Percentiles rank a stretch among this genome's conserved stretches.
phyloP scores from a whole-genome alignment of 1,284 basidiomycete genomes.

The Cutaneotrichosporon sp. region DNA sequence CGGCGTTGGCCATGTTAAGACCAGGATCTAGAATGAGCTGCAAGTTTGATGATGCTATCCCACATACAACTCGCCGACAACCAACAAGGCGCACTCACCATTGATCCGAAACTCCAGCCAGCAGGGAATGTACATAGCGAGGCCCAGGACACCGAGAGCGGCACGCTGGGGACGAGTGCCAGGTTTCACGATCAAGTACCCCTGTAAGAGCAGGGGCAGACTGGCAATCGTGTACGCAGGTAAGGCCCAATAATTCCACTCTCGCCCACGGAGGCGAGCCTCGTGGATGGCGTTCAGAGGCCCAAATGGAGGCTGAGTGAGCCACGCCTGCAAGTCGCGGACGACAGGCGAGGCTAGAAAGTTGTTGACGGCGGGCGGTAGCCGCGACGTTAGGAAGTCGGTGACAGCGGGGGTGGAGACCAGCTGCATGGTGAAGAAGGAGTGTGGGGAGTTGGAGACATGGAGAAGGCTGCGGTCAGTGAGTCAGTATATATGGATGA shows the following conservation, averaged over 20 bases:
- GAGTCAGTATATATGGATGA: not conserved
- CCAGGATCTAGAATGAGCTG: not conserved
- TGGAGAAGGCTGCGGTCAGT: not conserved
- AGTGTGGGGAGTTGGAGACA: not conserved
- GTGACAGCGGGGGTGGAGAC: not conserved
- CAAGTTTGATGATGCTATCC: not conserved
- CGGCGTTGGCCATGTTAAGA: not conserved
- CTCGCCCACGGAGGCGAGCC: not conserved
- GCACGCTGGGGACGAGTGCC: not conserved
- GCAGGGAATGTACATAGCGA: not conserved
- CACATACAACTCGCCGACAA: not conserved
- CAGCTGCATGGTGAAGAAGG: not conserved
- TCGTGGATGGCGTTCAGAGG: constrained; percentile 14
- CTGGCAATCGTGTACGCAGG: not conserved
- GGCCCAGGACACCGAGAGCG: not conserved
- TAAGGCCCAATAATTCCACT: not conserved
- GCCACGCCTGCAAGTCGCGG: not conserved
- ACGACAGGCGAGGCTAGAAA: not conserved
- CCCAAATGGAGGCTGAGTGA: constrained; percentile 9
- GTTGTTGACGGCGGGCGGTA: not conserved
- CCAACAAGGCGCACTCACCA: not conserved
- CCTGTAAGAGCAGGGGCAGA: not conserved
- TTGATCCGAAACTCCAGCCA: not conserved
- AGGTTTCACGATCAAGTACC: not conserved
- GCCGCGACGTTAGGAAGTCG: not conserved